These are phyloP conservation scores for Nymphaea thermarum DNA, from an alignment of 164 flowering plant genomes.

Conservation along the genomic window DNA sequence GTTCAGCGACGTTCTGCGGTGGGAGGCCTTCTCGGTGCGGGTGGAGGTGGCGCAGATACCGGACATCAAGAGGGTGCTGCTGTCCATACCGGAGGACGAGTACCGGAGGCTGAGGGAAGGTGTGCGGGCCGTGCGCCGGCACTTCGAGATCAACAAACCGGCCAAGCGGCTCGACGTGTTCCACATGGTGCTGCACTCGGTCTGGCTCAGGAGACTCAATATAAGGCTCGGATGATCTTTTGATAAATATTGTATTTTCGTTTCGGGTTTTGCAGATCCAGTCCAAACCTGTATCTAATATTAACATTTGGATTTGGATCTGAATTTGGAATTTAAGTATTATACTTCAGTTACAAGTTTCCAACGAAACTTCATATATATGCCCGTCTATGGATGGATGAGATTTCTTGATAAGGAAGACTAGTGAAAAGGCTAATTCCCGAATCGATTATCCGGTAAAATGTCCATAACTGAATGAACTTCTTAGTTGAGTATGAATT, in stretches of 20 bases:
- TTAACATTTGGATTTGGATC: not conserved
- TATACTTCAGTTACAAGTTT: too few relatives aligned
- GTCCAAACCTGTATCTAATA: not conserved
- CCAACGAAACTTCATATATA: not conserved
- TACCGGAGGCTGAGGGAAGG: slow-evolving; percentile 17
- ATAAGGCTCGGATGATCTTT: slow-evolving; percentile 8
- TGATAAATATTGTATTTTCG: too few relatives aligned
- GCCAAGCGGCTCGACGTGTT: slow-evolving; percentile 50
- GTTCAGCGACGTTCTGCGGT: slow-evolving; percentile 10
- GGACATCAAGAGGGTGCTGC: slow-evolving; percentile 6
- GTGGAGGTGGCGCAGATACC: slow-evolving; percentile 8
- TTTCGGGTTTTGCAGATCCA: not conserved
- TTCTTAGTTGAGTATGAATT: too few relatives aligned
- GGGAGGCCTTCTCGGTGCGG: slow-evolving; percentile 10
- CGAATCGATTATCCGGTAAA: too few relatives aligned
- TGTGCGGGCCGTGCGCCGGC: slow-evolving; percentile 41
- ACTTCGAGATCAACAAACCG: slow-evolving; percentile 54
- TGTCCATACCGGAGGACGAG: slow-evolving; percentile 6
- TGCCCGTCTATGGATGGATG: not conserved
- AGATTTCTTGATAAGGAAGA: too few relatives aligned
- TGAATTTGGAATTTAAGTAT: too few relatives aligned
- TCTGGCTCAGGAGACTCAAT: slow-evolving; percentile 76
- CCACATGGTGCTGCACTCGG: slow-evolving; percentile 69
- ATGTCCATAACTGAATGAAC: too few relatives aligned
- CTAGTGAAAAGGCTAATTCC: too few relatives aligned